These are phyloP conservation scores for Podila minutissima DNA, from an alignment of 192 early-diverging fungal genomes.

Conservation along the genomic window DNA sequence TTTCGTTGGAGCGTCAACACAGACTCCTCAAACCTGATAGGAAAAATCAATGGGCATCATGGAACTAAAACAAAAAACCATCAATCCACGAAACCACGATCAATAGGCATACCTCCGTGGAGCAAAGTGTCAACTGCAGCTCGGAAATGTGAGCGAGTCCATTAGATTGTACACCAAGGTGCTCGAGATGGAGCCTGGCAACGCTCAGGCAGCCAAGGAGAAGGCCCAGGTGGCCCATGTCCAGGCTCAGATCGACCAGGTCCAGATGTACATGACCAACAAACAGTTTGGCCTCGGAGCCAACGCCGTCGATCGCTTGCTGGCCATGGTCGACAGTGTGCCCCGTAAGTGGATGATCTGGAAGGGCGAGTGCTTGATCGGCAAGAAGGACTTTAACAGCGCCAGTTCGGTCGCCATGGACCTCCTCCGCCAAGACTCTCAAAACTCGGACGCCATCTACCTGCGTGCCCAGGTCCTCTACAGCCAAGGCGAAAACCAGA, in stretches of 20 bases:
- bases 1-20: too few relatives aligned
- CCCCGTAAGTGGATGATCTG: slow-evolving; percentile 73
- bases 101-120: slow-evolving; percentile 62
- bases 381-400: slow-evolving; percentile 67
- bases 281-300: slow-evolving; percentile 57
- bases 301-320: slow-evolving; percentile 58
- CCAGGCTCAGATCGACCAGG: slow-evolving; percentile 57
- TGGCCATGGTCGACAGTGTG: slow-evolving; percentile 47
- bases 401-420: slow-evolving; percentile 69
- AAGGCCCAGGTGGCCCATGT: slow-evolving; percentile 53
- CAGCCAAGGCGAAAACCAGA: slow-evolving; percentile 70
- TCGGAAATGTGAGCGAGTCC: slow-evolving; percentile 76
- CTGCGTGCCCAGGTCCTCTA: slow-evolving; percentile 76
- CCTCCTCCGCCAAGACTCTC: slow-evolving; percentile 67
- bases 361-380: slow-evolving; percentile 72
- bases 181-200: slow-evolving; percentile 51
- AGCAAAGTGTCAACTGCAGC: slow-evolving; percentile 76
- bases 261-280: slow-evolving; percentile 54
- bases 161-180: slow-evolving; percentile 52
- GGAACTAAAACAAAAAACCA: too few relatives aligned
- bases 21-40: too few relatives aligned
- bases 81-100: not conserved
- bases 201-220: slow-evolving; percentile 52
- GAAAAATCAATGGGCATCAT: not conserved
- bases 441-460: slow-evolving; percentile 76